A percentile compares a stretch with the other conserved stretches of the same genome.
Conservation (phyloP, 2,329 filamentous ascomycete species). For the Nannizziopsis barbatae region DNA sequence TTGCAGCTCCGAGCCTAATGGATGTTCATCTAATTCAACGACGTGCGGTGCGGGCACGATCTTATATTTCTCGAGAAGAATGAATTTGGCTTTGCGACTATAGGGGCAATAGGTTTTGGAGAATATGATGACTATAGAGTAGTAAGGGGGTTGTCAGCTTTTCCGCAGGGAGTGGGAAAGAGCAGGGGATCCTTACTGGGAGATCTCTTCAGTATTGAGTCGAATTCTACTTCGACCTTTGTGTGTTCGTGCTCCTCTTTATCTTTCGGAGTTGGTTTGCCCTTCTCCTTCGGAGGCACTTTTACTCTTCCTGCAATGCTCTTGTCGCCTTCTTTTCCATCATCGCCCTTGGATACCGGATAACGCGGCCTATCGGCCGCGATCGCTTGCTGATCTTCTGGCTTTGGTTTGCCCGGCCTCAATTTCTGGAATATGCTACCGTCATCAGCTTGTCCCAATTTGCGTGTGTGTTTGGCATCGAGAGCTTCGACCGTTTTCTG, state of each 20-base stretch:
- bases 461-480: slow-evolving; percentile 36
- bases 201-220: slow-evolving; percentile 68
- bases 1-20: slow-evolving; percentile 63
- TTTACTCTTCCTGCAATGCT: slow-evolving; percentile 46
- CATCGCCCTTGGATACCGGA: slow-evolving; percentile 17
- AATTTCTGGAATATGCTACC: slow-evolving; percentile 52
- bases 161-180: neutral
- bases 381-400: slow-evolving; percentile 55
- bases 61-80: slow-evolving; percentile 72
- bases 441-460: slow-evolving; percentile 44
- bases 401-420: slow-evolving; percentile 56
- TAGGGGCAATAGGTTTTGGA: slow-evolving; percentile 87
- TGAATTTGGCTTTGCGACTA: slow-evolving; percentile 72
- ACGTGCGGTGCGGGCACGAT: slow-evolving; percentile 76
- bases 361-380: slow-evolving; percentile 48
- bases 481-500: slow-evolving; percentile 45
- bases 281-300: slow-evolving; percentile 34
- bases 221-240: slow-evolving; percentile 57
- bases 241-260: slow-evolving; percentile 18
- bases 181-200: slow-evolving; percentile 54
- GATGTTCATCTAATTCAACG: slow-evolving; percentile 79
- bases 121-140: slow-evolving; percentile 70
- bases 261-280: slow-evolving; percentile 23
- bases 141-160: neutral
- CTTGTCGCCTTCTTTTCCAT: slow-evolving; percentile 42